These are phyloP conservation scores for Populus hybrid DNA, from an alignment of 441 rosid genomes.

Conservation along the genomic window DNA sequence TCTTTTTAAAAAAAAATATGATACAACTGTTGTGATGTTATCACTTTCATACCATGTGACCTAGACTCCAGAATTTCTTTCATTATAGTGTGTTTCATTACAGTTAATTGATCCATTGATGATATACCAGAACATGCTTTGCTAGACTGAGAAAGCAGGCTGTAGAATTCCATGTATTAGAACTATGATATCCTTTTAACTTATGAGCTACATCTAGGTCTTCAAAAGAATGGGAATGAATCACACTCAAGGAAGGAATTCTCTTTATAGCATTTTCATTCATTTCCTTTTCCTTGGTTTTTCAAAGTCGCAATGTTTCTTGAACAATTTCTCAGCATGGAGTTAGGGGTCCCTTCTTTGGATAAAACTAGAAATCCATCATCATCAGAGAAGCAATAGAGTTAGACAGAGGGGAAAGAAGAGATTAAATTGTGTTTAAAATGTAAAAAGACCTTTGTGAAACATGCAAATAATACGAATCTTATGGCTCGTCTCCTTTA, in stretches of 20 bases:
- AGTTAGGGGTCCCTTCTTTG: not conserved
- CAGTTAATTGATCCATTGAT: not conserved
- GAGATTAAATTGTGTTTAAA: not conserved
- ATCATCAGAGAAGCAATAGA: not conserved
- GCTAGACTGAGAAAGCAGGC: not conserved
- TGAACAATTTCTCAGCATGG: not conserved
- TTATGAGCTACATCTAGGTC: not conserved
- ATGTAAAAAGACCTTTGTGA: not conserved
- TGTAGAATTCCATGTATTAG: not conserved
- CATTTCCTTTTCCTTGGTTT: not conserved
- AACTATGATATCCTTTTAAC: not conserved
- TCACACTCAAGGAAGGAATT: not conserved
- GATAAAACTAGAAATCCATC: not conserved
- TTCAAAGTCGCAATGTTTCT: not conserved
- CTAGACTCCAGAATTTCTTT: not conserved
- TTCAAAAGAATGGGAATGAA: not conserved
- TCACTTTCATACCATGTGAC: not conserved
- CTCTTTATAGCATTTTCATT: not conserved
- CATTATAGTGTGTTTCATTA: not conserved
- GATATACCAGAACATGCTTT: not conserved
- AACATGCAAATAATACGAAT: not conserved
- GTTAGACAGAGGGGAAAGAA: not conserved
- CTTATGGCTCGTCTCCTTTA: slow-evolving; percentile 1
- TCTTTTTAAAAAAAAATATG: not conserved
- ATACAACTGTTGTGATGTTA: not conserved